Percentiles rank a stretch among this genome's conserved stretches.
These are phyloP conservation scores for Avena atlantica DNA, from an alignment of 176 grass and related monocot genomes.

Conservation along the genomic window DNA sequence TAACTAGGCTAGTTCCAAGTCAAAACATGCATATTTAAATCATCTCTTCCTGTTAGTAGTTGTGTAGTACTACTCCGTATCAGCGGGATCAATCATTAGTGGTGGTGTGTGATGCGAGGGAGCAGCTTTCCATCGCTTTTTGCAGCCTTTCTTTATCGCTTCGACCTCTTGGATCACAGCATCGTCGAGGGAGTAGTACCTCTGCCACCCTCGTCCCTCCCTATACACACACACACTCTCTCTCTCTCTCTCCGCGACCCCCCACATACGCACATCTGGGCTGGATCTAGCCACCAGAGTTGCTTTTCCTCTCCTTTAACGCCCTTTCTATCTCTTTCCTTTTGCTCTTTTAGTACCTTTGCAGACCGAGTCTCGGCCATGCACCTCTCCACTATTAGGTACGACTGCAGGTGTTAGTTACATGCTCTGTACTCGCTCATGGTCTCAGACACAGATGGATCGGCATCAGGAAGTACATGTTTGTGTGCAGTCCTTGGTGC, in stretches of 20 bases:
- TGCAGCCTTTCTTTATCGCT: slow-evolving; percentile 21
- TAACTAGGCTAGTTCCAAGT: slow-evolving; percentile 27
- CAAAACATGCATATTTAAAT: neutral
- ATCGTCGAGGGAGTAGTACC: neutral
- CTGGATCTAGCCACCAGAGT: slow-evolving; percentile 41
- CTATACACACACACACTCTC: neutral
- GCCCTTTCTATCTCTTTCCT: neutral
- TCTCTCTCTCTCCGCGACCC: neutral
- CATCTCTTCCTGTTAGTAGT: neutral
- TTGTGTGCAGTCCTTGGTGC: slow-evolving; percentile 17
- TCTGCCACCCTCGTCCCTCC: neutral
- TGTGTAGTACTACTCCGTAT: neutral
- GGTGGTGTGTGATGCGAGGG: neutral
- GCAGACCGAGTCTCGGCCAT: slow-evolving; percentile 10
- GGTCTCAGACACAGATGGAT: slow-evolving; percentile 26
- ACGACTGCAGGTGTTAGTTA: slow-evolving; percentile 22
- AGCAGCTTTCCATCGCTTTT: too few species aligned
- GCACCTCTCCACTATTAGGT: neutral
- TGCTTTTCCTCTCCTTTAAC: slow-evolving; percentile 20
- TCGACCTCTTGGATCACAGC: neutral
- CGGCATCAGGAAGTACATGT: slow-evolving; percentile 42
- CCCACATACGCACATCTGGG: slow-evolving; percentile 1
- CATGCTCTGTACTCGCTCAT: neutral
- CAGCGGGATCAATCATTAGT: slow-evolving; percentile 45
- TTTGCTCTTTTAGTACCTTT: slow-evolving; percentile 20